Percentiles rank a stretch among this genome's conserved stretches.
Conservation (phyloP, 2,329 filamentous ascomycete genomes). For the Nemania diffusa region DNA sequence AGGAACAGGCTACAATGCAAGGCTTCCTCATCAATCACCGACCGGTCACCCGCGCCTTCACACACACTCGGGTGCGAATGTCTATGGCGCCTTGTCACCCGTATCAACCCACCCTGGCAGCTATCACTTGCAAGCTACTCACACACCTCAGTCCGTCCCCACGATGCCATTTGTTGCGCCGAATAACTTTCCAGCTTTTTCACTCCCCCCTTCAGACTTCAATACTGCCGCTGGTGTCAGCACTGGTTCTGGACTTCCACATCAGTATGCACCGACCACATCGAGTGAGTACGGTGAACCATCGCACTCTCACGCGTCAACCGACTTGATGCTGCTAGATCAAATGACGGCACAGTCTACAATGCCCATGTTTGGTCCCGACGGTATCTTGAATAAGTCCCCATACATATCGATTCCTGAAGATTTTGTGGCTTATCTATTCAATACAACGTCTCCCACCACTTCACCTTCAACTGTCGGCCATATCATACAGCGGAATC, state of each 20-base stretch:
- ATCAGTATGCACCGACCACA: slow-evolving; percentile 53
- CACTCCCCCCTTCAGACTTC: slow-evolving; percentile 70
- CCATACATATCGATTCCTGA: slow-evolving; percentile 86
- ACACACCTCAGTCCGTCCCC: slow-evolving; percentile 57
- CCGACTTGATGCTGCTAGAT: slow-evolving; percentile 69
- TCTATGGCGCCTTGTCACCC: slow-evolving; percentile 66
- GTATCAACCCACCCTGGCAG: slow-evolving; percentile 58
- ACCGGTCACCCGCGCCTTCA: slow-evolving; percentile 57
- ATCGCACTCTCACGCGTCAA: slow-evolving; percentile 54
- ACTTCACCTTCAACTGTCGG: slow-evolving; percentile 60
- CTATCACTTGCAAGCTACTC: slow-evolving; percentile 59
- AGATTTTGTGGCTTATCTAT: slow-evolving; percentile 86
- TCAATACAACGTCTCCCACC: slow-evolving; percentile 73
- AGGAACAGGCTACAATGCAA: slow-evolving; percentile 49
- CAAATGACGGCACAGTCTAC: slow-evolving; percentile 73
- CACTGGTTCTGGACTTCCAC: slow-evolving; percentile 51
- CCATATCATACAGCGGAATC: slow-evolving; percentile 59
- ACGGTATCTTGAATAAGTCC: slow-evolving; percentile 81
- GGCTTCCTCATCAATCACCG: slow-evolving; percentile 55
- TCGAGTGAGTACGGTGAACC: slow-evolving; percentile 60
- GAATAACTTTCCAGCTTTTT: slow-evolving; percentile 71
- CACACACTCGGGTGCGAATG: slow-evolving; percentile 58
- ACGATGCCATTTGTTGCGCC: slow-evolving; percentile 64
- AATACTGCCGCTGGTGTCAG: slow-evolving; percentile 52
- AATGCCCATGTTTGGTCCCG: slow-evolving; percentile 87